Percentiles rank a stretch among this genome's conserved stretches.
phyloP scores from a whole-genome alignment of 164 flowering plant genomes.

The Kingdonia uniflora region DNA sequence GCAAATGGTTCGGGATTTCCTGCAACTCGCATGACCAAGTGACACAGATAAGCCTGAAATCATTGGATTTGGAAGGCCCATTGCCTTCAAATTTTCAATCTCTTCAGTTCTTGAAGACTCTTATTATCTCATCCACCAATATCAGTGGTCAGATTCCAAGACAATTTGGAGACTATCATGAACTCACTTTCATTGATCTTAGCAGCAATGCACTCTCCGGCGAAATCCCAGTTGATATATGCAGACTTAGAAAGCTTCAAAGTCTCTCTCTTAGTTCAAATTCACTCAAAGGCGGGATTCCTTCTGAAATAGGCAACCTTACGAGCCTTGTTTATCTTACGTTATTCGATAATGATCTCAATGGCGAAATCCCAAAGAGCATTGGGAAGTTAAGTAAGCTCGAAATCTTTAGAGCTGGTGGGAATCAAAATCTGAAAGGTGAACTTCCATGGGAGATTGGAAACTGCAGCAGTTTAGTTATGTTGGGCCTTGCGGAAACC shows the following conservation, averaged over 20 bases:
- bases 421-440: conserved; percentile 79
- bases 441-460: conserved; percentile 79
- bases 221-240: conserved; percentile 59
- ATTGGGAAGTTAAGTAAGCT: conserved; percentile 53
- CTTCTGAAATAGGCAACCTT: conserved; percentile 53
- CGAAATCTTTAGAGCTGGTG: conserved; percentile 64
- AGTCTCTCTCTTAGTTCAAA: conserved; percentile 55
- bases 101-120: conserved; percentile 41
- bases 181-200: conserved; percentile 45
- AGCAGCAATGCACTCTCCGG: conserved; percentile 68
- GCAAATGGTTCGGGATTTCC: conserved; percentile 66
- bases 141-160: conserved; percentile 70
- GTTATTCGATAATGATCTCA: conserved; percentile 64
- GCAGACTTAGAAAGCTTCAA: conserved; percentile 45
- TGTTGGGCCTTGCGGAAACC: conserved; percentile 85
- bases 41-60: conserved; percentile 35
- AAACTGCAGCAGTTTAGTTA: conserved; percentile 52
- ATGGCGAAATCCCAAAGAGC: conserved; percentile 64
- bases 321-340: conserved; percentile 41
- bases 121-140: conserved; percentile 57
- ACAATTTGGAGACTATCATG: conserved; percentile 45
- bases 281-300: conserved; percentile 55
- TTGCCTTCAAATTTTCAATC: conserved; percentile 66
- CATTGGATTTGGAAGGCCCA: conserved; percentile 54
- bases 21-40: conserved; percentile 53